phyloP scores from a whole-genome alignment of 1,139 yeast species.

The Saccharomycopsis hybrid region DNA sequence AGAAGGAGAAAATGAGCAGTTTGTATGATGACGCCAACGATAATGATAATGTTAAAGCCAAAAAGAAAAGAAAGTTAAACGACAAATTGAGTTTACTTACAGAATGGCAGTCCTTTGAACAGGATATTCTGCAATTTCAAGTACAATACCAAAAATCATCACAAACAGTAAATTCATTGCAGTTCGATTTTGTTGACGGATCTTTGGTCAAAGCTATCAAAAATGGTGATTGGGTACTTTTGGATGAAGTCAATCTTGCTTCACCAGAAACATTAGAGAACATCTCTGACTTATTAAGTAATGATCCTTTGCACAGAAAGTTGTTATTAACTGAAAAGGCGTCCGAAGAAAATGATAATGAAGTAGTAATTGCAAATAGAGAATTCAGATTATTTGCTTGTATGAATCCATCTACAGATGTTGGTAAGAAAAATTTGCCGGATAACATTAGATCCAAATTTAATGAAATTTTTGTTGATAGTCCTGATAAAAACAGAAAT shows the following conservation, averaged over 20 bases:
- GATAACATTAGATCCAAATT: slow-evolving; percentile 83
- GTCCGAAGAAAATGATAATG: slow-evolving; percentile 54
- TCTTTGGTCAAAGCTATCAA: slow-evolving; percentile 85
- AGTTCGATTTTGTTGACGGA: slow-evolving; percentile 90
- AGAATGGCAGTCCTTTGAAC: slow-evolving; percentile 62
- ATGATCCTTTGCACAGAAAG: slow-evolving; percentile 55
- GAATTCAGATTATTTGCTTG: slow-evolving; percentile 93
- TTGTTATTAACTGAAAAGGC: slow-evolving; percentile 70
- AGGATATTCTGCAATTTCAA: slow-evolving; percentile 59
- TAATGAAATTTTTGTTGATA: slow-evolving; percentile 86
- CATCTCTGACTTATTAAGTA: slow-evolving; percentile 77
- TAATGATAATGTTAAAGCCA: slow-evolving; percentile 30
- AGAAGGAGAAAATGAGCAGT: slow-evolving; percentile 30
- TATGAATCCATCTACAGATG: slow-evolving; percentile 99
- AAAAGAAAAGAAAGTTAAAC: slow-evolving; percentile 22
- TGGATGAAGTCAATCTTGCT: slow-evolving; percentile 94
- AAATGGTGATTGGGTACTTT: slow-evolving; percentile 89
- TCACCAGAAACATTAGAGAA: slow-evolving; percentile 92
- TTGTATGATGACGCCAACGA: slow-evolving; percentile 30
- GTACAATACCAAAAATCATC: slow-evolving; percentile 44
- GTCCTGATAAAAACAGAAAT: slow-evolving; percentile 82
- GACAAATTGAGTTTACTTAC: slow-evolving; percentile 34
- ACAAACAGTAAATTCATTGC: slow-evolving; percentile 53
- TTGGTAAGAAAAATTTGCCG: slow-evolving; percentile 90
- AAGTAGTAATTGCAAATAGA: slow-evolving; percentile 76